phyloP scores from a whole-genome alignment of 805 yeast species.

The Candida rishiriensis region DNA sequence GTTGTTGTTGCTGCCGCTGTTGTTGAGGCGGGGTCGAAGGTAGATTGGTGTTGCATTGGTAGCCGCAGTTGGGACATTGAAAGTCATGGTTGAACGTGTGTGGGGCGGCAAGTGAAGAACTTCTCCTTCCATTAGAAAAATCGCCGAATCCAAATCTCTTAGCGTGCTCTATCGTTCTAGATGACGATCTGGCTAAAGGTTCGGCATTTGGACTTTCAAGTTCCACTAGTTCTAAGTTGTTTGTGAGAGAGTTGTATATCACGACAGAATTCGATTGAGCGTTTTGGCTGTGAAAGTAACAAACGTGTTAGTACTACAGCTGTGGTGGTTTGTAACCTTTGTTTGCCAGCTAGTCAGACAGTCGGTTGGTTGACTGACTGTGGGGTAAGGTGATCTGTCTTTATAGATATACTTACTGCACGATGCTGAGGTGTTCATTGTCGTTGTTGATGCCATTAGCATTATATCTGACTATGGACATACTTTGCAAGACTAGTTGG shows the following conservation, averaged over 20 bases:
- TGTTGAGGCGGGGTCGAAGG: conserved; percentile 1
- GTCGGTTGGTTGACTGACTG: too few relatives aligned
- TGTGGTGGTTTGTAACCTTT: not conserved
- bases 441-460: not conserved
- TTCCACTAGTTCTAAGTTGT: conserved; percentile 23
- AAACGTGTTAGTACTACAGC: conserved; percentile 2
- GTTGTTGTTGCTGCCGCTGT: too few relatives aligned
- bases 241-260: conserved; percentile 24
- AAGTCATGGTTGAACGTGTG: conserved; percentile 9
- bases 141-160: not conserved
- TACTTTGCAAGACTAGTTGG: too few relatives aligned
- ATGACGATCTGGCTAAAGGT: too few relatives aligned
- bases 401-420: conserved; percentile 10
- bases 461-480: conserved; percentile 17
- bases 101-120: conserved; percentile 6
- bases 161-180: too few relatives aligned
- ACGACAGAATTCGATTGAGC: conserved; percentile 25
- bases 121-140: conserved; percentile 3
- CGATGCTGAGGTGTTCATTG: conserved; percentile 12
- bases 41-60: conserved; percentile 12
- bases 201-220: conserved; percentile 5
- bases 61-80: conserved; percentile 27
- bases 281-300: conserved; percentile 12
- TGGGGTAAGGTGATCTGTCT: not conserved
- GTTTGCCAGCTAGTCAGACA: not conserved